Evolutionary conservation across 768 basidiomycete genomes (phyloP).

Genomic region (Psilocybe cyanescens): DNA sequence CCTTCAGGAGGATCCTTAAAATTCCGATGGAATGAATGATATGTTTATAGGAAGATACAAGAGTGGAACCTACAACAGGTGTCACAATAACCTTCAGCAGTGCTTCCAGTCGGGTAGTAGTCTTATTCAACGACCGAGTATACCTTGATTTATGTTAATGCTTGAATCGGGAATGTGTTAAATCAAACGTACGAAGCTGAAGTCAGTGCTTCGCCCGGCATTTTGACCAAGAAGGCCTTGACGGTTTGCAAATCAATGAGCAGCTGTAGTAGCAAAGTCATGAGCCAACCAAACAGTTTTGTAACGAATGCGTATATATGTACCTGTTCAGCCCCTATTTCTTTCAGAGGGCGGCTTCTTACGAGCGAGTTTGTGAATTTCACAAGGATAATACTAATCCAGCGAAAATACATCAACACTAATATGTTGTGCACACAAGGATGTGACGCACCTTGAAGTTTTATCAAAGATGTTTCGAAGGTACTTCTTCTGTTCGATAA

Average conservation of each 20-base stretch:
- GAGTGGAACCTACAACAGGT: slow-evolving; percentile 67
- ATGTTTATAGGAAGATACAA: neutral
- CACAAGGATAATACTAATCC: slow-evolving; percentile 72
- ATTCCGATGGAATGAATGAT: neutral
- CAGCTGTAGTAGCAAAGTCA: slow-evolving; percentile 33
- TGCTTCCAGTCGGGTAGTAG: slow-evolving; percentile 82
- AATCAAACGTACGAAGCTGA: slow-evolving; percentile 51
- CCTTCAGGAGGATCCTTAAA: slow-evolving; percentile 88
- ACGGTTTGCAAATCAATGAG: slow-evolving; percentile 90
- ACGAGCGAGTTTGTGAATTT: slow-evolving; percentile 92
- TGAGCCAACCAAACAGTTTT: neutral
- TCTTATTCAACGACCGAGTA: slow-evolving; percentile 79
- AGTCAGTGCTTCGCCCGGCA: slow-evolving; percentile 74
- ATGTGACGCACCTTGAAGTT: slow-evolving; percentile 72
- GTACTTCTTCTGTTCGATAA: slow-evolving; percentile 95
- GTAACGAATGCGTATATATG: neutral
- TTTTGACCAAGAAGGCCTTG: slow-evolving; percentile 79
- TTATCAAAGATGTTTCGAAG: slow-evolving; percentile 93
- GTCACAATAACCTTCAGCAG: slow-evolving; percentile 95
- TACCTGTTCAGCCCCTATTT: slow-evolving; percentile 96
- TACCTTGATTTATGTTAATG: slow-evolving; percentile 54
- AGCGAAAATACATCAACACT: neutral
- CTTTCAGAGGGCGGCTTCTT: slow-evolving; percentile 86
- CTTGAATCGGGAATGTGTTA: slow-evolving; percentile 14
- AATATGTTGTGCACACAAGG: neutral